These are phyloP conservation scores for Berberis vulgaris DNA, from an alignment of 164 flowering plant species.

Conservation along the genomic window DNA sequence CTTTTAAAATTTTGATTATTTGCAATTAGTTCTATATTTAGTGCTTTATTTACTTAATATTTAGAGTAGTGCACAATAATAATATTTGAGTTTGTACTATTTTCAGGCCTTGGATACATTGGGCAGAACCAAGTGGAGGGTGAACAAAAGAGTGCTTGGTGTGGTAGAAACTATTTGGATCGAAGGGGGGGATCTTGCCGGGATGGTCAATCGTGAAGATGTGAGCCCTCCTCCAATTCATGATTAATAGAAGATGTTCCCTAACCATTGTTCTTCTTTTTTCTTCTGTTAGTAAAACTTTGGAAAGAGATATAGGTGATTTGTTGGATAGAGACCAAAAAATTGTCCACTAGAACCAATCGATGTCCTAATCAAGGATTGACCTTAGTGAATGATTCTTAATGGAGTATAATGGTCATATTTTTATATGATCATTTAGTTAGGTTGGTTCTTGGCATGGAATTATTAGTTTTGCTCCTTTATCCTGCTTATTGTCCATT, in stretches of 20 bases:
- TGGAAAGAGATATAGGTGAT: too few species aligned
- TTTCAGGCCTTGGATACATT: slow-evolving; percentile 89
- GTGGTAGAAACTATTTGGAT: slow-evolving; percentile 82
- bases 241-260: not conserved
- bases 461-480: not conserved
- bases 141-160: slow-evolving; percentile 59
- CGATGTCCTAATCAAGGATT: too few species aligned
- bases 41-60: not conserved
- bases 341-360: too few species aligned
- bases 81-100: slow-evolving; percentile 1
- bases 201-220: slow-evolving; percentile 71
- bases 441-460: too few species aligned
- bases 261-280: too few species aligned
- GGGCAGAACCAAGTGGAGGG: slow-evolving; percentile 92
- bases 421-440: too few species aligned
- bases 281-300: too few species aligned
- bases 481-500: not conserved
- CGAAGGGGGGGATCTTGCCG: slow-evolving; percentile 70
- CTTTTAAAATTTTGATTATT: too few species aligned
- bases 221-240: slow-evolving; percentile 37
- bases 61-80: not conserved
- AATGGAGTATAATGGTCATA: too few species aligned
- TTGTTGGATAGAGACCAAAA: too few species aligned
- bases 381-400: too few species aligned
- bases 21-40: not conserved